A percentile compares a stretch with the other conserved stretches of the same genome.
These are phyloP conservation scores for Halocafeteria seosinensis DNA, from an alignment of 108 stramenopile genomes.

Conservation along the genomic window DNA sequence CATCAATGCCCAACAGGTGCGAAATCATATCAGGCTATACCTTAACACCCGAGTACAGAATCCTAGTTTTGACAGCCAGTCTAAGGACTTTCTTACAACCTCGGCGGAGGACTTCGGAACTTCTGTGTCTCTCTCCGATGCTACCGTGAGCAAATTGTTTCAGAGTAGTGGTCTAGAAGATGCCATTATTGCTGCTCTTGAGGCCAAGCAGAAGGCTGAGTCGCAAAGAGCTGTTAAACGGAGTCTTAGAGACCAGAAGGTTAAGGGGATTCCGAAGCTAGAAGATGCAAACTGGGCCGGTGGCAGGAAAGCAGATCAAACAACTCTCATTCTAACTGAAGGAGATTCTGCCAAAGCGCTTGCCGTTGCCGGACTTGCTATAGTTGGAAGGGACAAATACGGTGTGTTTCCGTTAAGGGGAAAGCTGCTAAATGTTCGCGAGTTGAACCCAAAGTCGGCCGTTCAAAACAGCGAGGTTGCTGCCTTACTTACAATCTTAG, in stretches of 20 bases:
- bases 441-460: constrained; percentile 54
- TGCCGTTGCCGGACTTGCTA: constrained; percentile 70
- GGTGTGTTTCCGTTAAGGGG: constrained; percentile 92
- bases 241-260: constrained; percentile 5
- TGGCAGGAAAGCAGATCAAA: constrained; percentile 7
- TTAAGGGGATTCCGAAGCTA: constrained; percentile 60
- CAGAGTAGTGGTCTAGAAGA: constrained; percentile 18
- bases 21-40: background rate
- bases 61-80: constrained; percentile 11
- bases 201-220: constrained; percentile 24
- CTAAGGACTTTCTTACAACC: constrained; percentile 54
- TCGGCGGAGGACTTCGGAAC: constrained; percentile 52
- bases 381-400: constrained; percentile 69
- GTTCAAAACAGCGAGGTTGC: constrained; percentile 65
- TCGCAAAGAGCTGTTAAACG: constrained; percentile 42
- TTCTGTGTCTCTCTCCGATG: constrained; percentile 31
- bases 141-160: constrained; percentile 38
- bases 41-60: background rate
- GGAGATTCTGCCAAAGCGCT: constrained; percentile 85
- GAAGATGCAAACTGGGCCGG: constrained; percentile 82
- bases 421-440: constrained; percentile 87
- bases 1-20: background rate
- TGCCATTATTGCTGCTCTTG: background rate
- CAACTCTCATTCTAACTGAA: constrained; percentile 71
- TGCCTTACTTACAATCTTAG: constrained; percentile 49